A percentile compares a stretch with the other conserved stretches of the same genome.
phyloP scores from a whole-genome alignment of 2,329 filamentous ascomycete genomes.

The Aspergillus melleus region DNA sequence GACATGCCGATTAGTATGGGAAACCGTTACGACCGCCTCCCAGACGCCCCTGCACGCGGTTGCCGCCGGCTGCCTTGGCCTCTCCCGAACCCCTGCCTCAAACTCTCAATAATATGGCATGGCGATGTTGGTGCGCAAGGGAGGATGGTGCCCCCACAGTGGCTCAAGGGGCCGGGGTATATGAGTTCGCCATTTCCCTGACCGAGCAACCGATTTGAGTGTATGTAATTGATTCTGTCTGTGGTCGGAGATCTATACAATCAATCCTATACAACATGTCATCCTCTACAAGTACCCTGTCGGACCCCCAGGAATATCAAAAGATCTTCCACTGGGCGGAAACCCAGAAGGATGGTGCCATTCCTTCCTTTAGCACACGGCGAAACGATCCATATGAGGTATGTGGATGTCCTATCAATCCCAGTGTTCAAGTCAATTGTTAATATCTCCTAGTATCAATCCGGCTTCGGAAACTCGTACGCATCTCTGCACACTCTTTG shows the following conservation, averaged over 20 bases:
- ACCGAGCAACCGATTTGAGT: not conserved
- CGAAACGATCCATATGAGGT: constrained; percentile 57
- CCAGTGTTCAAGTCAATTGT: not conserved
- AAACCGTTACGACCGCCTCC: not conserved
- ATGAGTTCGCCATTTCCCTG: not conserved
- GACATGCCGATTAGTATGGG: constrained; percentile 26
- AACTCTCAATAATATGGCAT: not conserved
- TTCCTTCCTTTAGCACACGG: constrained; percentile 56
- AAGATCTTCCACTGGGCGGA: constrained; percentile 60
- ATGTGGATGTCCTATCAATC: constrained; percentile 31
- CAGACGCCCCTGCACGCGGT: not conserved
- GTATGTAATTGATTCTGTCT: not conserved
- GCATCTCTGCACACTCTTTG: constrained; percentile 19
- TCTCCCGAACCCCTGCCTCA: too few relatives aligned
- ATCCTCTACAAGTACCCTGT: constrained; percentile 25
- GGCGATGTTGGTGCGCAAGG: not conserved
- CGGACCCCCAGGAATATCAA: constrained; percentile 46
- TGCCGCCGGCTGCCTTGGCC: too few relatives aligned
- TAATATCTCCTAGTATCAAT: constrained; percentile 50
- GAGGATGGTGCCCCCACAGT: not conserved
- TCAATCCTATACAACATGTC: constrained; percentile 16
- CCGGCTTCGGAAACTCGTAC: constrained; percentile 55
- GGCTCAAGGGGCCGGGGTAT: not conserved
- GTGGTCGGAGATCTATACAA: not conserved
- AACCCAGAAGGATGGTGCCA: constrained; percentile 57